Conservation (phyloP, 1,284 basidiomycete genomes). For the Moniliophthora roreri region DNA sequence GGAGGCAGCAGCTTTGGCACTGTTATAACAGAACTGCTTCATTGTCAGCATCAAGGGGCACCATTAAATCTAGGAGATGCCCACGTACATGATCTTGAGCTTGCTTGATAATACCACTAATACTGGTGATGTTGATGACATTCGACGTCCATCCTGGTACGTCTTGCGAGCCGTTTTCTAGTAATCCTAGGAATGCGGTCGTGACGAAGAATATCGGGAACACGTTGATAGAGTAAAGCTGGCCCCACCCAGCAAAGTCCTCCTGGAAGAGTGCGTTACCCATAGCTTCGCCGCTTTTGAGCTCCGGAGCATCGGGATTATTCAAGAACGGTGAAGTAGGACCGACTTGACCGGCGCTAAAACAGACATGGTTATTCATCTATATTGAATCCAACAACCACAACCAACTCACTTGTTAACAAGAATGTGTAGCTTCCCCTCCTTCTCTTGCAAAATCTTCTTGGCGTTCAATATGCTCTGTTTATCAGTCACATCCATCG, state of each 20-base stretch:
- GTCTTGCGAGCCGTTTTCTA: slow-evolving; percentile 68
- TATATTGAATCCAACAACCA: neutral
- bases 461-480: slow-evolving; percentile 60
- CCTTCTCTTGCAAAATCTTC: slow-evolving; percentile 51
- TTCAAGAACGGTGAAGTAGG: slow-evolving; percentile 60
- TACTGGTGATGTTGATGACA: slow-evolving; percentile 76
- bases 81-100: slow-evolving; percentile 70
- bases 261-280: slow-evolving; percentile 66
- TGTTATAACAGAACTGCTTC: slow-evolving; percentile 78
- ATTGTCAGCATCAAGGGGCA: neutral
- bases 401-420: slow-evolving; percentile 68
- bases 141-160: slow-evolving; percentile 51
- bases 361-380: neutral
- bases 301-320: slow-evolving; percentile 53
- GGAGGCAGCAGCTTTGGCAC: slow-evolving; percentile 71
- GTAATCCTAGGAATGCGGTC: slow-evolving; percentile 71
- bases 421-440: slow-evolving; percentile 75
- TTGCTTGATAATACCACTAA: slow-evolving; percentile 67
- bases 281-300: slow-evolving; percentile 59
- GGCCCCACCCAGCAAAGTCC: slow-evolving; percentile 63
- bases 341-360: slow-evolving; percentile 71
- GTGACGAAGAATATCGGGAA: slow-evolving; percentile 75
- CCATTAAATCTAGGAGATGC: neutral
- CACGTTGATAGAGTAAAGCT: slow-evolving; percentile 64
- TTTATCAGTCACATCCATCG: slow-evolving; percentile 72